A percentile compares a stretch with the other conserved stretches of the same genome.
These are phyloP conservation scores for Thielaviopsis populi DNA, from an alignment of 2,329 filamentous ascomycete species.

Conservation along the genomic window DNA sequence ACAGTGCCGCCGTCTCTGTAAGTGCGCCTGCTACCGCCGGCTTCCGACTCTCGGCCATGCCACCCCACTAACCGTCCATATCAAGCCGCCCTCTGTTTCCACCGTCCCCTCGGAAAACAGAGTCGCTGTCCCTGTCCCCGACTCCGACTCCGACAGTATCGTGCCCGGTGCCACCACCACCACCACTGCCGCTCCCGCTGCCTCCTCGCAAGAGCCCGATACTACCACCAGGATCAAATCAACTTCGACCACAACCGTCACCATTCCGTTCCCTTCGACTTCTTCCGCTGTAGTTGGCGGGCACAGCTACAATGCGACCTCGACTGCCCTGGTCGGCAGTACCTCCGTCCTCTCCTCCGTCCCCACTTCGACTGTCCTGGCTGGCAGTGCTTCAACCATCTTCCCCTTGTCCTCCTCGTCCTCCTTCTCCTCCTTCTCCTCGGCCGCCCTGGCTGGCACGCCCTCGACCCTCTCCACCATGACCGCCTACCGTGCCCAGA, in stretches of 20 bases:
- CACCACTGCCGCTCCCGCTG: background rate
- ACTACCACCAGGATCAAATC: constrained; percentile 8
- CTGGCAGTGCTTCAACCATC: too few species aligned
- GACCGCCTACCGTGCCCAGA: background rate
- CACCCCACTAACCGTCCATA: background rate
- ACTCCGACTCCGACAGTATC: background rate
- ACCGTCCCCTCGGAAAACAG: background rate
- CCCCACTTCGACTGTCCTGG: background rate
- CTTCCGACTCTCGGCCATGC: background rate
- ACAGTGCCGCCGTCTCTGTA: background rate
- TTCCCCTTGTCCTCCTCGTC: background rate
- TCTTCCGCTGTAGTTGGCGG: background rate
- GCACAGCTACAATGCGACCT: background rate
- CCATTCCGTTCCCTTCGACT: constrained; percentile 4
- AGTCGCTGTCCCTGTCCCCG: background rate
- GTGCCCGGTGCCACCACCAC: background rate
- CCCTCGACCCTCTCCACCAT: background rate
- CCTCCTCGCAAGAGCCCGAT: background rate
- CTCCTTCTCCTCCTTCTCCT: background rate
- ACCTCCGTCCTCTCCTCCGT: background rate
- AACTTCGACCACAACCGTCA: background rate
- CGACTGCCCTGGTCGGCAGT: background rate
- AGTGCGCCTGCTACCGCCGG: background rate
- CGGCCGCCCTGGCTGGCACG: background rate
- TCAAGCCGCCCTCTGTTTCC: background rate